Conservation (phyloP, 2,329 filamentous ascomycete species). For the Aspergillus arachidicola region DNA sequence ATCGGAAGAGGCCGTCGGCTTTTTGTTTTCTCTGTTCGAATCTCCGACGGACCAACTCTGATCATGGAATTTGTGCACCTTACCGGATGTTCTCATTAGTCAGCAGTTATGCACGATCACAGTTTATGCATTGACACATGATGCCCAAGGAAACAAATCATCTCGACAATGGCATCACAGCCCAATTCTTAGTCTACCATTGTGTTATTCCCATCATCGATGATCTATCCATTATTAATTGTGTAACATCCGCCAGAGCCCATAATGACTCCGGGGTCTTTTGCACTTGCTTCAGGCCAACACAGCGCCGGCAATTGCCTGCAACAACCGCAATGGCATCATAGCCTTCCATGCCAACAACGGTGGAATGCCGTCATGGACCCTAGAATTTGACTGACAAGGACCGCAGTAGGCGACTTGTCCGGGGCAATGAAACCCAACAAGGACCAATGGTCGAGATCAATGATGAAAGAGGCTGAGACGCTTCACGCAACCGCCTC, state of each 20-base stretch:
- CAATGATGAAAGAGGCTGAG: constrained; percentile 5
- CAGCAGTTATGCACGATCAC: neutral
- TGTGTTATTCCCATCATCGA: neutral
- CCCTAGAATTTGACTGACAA: neutral
- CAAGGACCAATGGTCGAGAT: neutral
- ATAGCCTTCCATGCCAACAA: neutral
- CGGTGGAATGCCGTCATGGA: neutral
- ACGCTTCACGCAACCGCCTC: neutral
- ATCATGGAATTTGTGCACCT: neutral
- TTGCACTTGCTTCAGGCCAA: neutral
- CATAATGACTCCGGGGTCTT: neutral
- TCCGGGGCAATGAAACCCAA: neutral
- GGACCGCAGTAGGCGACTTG: neutral
- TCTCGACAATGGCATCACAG: neutral
- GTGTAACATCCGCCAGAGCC: neutral
- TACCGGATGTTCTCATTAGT: neutral
- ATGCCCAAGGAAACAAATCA: neutral
- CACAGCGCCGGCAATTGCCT: neutral
- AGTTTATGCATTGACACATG: neutral
- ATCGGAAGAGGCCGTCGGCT: neutral
- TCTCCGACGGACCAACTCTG: neutral
- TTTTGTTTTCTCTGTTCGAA: neutral
- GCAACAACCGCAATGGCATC: neutral
- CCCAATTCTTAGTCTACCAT: neutral
- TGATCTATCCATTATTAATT: neutral